phyloP scores from a whole-genome alignment of 805 yeast genomes.

The Cyberlindnera xylosilytica region DNA sequence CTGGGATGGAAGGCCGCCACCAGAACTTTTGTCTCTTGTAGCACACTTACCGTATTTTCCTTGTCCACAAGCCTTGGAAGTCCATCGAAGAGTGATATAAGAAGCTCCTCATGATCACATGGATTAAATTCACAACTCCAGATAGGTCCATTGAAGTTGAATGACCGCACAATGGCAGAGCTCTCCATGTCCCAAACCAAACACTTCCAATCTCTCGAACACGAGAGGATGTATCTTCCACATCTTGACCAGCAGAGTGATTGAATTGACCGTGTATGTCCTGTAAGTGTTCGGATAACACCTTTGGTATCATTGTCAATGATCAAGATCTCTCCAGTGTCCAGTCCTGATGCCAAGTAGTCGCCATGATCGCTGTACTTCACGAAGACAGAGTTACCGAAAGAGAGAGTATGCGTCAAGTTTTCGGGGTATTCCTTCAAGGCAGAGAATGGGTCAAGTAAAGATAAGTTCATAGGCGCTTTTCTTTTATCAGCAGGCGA shows the following conservation, averaged over 20 bases:
- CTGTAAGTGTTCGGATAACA: constrained; percentile 52
- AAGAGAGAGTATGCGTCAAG: constrained; percentile 64
- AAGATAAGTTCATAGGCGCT: constrained; percentile 70
- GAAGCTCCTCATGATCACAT: constrained; percentile 40
- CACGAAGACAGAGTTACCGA: constrained; percentile 64
- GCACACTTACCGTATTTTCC: constrained; percentile 22
- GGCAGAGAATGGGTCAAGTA: constrained; percentile 87
- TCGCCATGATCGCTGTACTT: constrained; percentile 75
- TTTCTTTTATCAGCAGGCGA: too few relatives aligned
- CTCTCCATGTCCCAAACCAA: constrained; percentile 72
- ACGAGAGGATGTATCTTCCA: constrained; percentile 65
- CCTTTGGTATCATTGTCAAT: constrained; percentile 69
- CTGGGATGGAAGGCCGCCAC: constrained; percentile 45
- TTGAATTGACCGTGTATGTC: constrained; percentile 72
- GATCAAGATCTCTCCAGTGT: constrained; percentile 70
- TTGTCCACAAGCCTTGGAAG: constrained; percentile 54
- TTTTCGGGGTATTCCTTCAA: constrained; percentile 90
- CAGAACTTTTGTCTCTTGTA: constrained; percentile 21
- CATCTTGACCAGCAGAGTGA: constrained; percentile 71
- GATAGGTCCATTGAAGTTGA: constrained; percentile 64
- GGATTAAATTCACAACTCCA: constrained; percentile 69
- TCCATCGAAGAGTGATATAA: constrained; percentile 66
- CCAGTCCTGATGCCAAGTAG: constrained; percentile 77
- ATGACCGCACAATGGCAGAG: constrained; percentile 38
- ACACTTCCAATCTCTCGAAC: constrained; percentile 80